phyloP scores from a whole-genome alignment of 176 grass and related monocot species.

The Zoysia japonica region DNA sequence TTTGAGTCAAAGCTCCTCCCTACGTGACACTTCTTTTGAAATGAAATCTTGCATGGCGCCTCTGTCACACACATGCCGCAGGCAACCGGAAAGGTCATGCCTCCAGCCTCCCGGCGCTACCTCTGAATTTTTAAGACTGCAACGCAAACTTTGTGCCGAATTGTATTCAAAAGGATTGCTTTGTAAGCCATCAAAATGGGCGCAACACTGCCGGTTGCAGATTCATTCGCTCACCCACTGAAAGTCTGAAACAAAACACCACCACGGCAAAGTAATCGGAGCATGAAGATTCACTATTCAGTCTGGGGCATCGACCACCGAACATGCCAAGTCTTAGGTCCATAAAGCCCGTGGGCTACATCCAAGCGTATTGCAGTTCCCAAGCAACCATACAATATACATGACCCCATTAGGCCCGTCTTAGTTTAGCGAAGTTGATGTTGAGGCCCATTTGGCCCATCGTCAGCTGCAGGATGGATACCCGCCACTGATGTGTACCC shows the following conservation, averaged over 20 bases:
- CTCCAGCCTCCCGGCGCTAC: not conserved
- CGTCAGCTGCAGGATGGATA: not conserved
- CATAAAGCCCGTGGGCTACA: not conserved
- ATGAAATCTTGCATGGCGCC: slow-evolving; percentile 23
- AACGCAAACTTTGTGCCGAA: not conserved
- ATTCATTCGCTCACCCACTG: slow-evolving; percentile 4
- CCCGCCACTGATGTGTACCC: not conserved
- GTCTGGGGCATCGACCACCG: too few species aligned
- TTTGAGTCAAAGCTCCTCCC: slow-evolving; percentile 31
- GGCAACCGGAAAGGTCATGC: slow-evolving; percentile 12
- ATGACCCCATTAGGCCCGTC: slow-evolving; percentile 12
- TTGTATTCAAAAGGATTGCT: not conserved
- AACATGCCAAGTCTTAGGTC: not conserved
- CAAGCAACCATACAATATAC: not conserved
- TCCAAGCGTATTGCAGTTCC: not conserved
- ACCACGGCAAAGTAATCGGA: not conserved
- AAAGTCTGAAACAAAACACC: not conserved
- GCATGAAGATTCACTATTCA: not conserved
- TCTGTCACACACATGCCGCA: slow-evolving; percentile 14
- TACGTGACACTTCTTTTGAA: slow-evolving; percentile 22
- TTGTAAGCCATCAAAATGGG: not conserved
- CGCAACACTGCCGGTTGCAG: not conserved
- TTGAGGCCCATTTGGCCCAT: not conserved
- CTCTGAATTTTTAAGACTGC: not conserved
- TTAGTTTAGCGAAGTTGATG: not conserved